These are phyloP conservation scores for Psilocybe mexicana DNA, from an alignment of 1,284 basidiomycete genomes.

Conservation along the genomic window DNA sequence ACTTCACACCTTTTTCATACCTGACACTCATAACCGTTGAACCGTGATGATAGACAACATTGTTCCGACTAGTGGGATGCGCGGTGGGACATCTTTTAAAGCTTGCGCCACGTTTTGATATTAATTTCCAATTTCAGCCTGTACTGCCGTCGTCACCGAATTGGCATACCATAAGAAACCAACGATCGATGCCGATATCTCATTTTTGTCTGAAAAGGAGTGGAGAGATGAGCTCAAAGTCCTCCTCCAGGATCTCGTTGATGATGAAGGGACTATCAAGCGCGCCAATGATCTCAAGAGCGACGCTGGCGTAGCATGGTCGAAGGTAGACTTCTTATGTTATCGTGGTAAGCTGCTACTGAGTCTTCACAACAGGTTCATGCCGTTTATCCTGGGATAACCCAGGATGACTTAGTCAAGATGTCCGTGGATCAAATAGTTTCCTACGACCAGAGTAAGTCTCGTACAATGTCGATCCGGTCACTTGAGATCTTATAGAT, in stretches of 20 bases:
- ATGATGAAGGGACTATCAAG: slow-evolving; percentile 57
- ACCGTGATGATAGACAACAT: slow-evolving; percentile 46
- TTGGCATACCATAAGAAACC: slow-evolving; percentile 54
- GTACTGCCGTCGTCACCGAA: slow-evolving; percentile 67
- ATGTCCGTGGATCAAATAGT: slow-evolving; percentile 56
- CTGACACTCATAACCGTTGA: background rate
- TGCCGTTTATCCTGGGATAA: slow-evolving; percentile 57
- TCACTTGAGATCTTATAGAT: background rate
- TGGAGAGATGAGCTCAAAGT: slow-evolving; percentile 58
- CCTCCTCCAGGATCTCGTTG: slow-evolving; percentile 55
- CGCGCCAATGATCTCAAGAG: slow-evolving; percentile 54
- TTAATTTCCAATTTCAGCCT: slow-evolving; percentile 39
- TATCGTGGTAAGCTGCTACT: background rate
- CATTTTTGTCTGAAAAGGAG: slow-evolving; percentile 54
- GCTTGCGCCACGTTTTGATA: background rate
- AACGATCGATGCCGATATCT: slow-evolving; percentile 58
- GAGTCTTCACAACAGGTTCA: slow-evolving; percentile 43
- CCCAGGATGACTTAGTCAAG: slow-evolving; percentile 44
- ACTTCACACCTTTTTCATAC: background rate
- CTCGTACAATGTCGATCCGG: background rate
- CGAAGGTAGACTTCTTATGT: slow-evolving; percentile 41
- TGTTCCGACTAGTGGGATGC: slow-evolving; percentile 65
- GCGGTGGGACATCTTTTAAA: slow-evolving; percentile 39
- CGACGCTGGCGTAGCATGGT: slow-evolving; percentile 62
- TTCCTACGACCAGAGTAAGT: slow-evolving; percentile 44